These are phyloP conservation scores for Senecio squalidus DNA, from an alignment of 140 eudicot genomes.

Conservation along the genomic window DNA sequence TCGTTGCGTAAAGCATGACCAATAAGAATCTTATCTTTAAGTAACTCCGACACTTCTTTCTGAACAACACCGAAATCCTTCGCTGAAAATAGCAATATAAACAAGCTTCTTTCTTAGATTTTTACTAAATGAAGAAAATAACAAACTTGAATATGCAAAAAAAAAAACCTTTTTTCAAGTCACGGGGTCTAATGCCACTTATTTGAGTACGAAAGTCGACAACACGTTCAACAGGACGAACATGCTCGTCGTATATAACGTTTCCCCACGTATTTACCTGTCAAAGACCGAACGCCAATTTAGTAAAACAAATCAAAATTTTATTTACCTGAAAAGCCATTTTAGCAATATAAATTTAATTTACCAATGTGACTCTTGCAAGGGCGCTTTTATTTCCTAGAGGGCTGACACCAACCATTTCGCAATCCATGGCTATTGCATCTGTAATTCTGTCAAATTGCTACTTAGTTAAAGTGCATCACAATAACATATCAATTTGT, in stretches of 20 bases:
- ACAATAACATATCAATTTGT: not conserved
- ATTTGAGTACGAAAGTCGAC: slow-evolving; percentile 95
- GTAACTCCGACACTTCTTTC: slow-evolving; percentile 84
- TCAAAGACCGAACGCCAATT: not conserved
- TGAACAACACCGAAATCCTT: slow-evolving; percentile 84
- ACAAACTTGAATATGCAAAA: not conserved
- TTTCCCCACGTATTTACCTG: slow-evolving; percentile 97
- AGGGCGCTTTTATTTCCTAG: slow-evolving; percentile 94
- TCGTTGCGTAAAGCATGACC: slow-evolving; percentile 98
- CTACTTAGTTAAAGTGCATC: slow-evolving; percentile 6
- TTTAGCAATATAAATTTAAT: not conserved
- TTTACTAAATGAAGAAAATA: not conserved
- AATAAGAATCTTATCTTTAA: slow-evolving; percentile 79
- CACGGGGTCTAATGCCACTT: slow-evolving; percentile 91
- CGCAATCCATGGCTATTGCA: slow-evolving; percentile 89
- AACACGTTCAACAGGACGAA: slow-evolving; percentile 88
- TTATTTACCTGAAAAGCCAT: not conserved
- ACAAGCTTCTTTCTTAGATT: not conserved
- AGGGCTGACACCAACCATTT: slow-evolving; percentile 95
- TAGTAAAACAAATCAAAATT: not conserved
- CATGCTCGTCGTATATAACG: slow-evolving; percentile 85
- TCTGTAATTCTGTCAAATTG: slow-evolving; percentile 60
- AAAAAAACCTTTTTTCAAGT: slow-evolving; percentile 67
- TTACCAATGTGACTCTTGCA: slow-evolving; percentile 93
- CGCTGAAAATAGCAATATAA: slow-evolving; percentile 45